Percentiles rank a stretch among this genome's conserved stretches.
Conservation (phyloP, 495 filamentous ascomycete species). For the Xylaria intraflava region DNA sequence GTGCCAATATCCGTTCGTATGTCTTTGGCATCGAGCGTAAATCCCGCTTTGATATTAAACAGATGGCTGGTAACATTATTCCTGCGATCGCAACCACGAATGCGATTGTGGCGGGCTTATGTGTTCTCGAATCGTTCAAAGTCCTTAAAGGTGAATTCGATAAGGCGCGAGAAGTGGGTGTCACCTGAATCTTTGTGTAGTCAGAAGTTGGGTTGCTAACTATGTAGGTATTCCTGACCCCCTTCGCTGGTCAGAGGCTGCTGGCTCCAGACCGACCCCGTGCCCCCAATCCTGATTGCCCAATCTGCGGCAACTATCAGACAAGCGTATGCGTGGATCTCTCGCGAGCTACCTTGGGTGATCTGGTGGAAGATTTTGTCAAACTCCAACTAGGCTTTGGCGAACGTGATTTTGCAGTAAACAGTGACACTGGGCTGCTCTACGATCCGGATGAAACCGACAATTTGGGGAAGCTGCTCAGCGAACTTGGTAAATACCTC, state of each 20-base stretch:
- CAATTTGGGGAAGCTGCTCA: constrained; percentile 71
- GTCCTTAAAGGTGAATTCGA: constrained; percentile 68
- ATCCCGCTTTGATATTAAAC: constrained; percentile 95
- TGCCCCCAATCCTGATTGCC: constrained; percentile 71
- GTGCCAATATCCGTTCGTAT: constrained; percentile 77
- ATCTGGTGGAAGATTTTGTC: constrained; percentile 72
- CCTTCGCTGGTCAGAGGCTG: constrained; percentile 69
- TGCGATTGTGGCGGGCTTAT: constrained; percentile 88
- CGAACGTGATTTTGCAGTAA: constrained; percentile 69
- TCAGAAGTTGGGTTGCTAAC: background rate
- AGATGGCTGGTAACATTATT: constrained; percentile 99
- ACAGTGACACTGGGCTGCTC: constrained; percentile 61
- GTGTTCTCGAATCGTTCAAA: constrained; percentile 90
- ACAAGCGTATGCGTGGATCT: constrained; percentile 60
- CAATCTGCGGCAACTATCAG: constrained; percentile 71
- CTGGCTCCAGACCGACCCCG: constrained; percentile 64
- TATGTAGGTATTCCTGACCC: constrained; percentile 68
- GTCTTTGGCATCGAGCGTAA: constrained; percentile 81
- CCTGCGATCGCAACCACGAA: constrained; percentile 98
- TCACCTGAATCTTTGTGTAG: constrained; percentile 31
- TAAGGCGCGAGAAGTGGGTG: constrained; percentile 47
- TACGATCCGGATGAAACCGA: constrained; percentile 88
- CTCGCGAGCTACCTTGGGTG: constrained; percentile 67
- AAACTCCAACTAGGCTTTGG: constrained; percentile 67
- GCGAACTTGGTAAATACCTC: constrained; percentile 58